phyloP scores from a whole-genome alignment of 345 rosid genomes.

The Limnanthes douglasii region DNA sequence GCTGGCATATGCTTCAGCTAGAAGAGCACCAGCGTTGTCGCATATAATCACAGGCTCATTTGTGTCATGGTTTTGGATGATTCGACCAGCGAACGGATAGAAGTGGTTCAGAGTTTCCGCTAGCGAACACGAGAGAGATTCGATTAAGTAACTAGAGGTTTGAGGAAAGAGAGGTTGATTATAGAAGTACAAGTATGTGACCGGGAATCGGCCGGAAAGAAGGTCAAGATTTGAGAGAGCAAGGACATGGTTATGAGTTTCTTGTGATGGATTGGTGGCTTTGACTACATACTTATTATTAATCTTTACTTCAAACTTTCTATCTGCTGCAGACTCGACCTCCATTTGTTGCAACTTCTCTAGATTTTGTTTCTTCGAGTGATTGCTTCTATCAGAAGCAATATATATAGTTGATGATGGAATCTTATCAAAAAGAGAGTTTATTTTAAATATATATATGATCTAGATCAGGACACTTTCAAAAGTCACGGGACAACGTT shows the following conservation, averaged over 20 bases:
- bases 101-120: constrained; percentile 33
- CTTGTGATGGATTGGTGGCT: constrained; percentile 19
- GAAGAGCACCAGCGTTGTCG: constrained; percentile 41
- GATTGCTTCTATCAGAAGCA: too few species aligned
- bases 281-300: constrained; percentile 26
- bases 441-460: too few species aligned
- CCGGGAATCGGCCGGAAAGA: constrained; percentile 77
- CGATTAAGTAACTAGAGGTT: constrained; percentile 15
- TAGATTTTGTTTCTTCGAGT: too few species aligned
- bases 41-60: constrained; percentile 55
- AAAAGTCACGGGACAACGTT: too few species aligned
- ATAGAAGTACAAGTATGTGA: constrained; percentile 70
- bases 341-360: too few species aligned
- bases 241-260: constrained; percentile 12
- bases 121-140: constrained; percentile 36
- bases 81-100: constrained; percentile 68
- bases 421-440: too few species aligned
- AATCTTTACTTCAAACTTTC: constrained; percentile 22
- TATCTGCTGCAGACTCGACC: constrained; percentile 3
- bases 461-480: too few species aligned
- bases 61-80: constrained; percentile 25
- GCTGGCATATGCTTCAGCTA: constrained; percentile 41
- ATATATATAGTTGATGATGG: too few species aligned
- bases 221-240: constrained; percentile 75
- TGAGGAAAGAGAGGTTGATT: constrained; percentile 9